Evolutionary conservation across 345 rosid species (phyloP).

Genomic region (Gossypium rotundifolium): DNA sequence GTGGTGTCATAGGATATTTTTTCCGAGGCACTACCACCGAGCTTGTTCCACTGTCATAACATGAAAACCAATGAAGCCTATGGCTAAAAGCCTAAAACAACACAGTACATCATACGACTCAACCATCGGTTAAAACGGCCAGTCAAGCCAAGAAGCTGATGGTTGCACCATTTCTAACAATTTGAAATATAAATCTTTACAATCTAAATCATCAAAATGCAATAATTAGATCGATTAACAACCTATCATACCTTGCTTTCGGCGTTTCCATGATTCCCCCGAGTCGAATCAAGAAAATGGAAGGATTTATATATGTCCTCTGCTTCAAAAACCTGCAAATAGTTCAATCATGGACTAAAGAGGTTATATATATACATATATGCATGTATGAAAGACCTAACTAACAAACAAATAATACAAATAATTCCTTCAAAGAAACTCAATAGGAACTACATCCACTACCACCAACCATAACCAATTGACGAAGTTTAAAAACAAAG

Average conservation of each 20-base stretch:
- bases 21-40: constrained; percentile 59
- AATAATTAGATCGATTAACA: background rate
- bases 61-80: background rate
- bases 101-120: background rate
- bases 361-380: constrained; percentile 22
- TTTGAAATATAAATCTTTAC: background rate
- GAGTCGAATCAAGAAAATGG: constrained; percentile 14
- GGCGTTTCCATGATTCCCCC: constrained; percentile 71
- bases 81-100: background rate
- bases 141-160: background rate
- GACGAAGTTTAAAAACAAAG: constrained; percentile 14
- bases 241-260: constrained; percentile 55
- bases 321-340: constrained; percentile 38
- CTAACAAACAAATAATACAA: constrained; percentile 38
- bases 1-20: constrained; percentile 67
- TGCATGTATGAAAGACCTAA: constrained; percentile 28
- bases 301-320: constrained; percentile 15
- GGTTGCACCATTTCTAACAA: background rate
- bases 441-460: constrained; percentile 77
- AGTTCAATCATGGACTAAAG: constrained; percentile 23
- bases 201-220: constrained; percentile 1
- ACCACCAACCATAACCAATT: constrained; percentile 62
- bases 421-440: constrained; percentile 85
- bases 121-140: background rate
- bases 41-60: constrained; percentile 36